Conservation (phyloP, 108 stramenopile genomes). For the Skeletonema menzelii region DNA sequence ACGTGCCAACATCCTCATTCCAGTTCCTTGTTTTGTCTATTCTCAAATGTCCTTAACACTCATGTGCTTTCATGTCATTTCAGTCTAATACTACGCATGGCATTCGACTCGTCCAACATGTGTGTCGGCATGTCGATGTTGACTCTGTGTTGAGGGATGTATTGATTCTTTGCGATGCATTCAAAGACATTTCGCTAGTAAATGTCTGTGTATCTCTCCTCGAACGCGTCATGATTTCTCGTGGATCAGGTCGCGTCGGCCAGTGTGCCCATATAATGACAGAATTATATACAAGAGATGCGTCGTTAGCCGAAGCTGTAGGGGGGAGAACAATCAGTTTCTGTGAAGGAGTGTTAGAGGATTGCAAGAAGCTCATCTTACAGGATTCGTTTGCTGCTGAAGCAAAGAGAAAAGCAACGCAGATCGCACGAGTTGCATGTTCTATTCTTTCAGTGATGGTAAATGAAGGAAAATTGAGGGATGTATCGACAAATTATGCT, state of each 20-base stretch:
- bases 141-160: constrained; percentile 56
- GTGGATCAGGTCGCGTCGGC: constrained; percentile 11
- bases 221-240: constrained; percentile 49
- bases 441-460: constrained; percentile 41
- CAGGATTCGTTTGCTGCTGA: constrained; percentile 1
- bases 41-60: not conserved
- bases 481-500: not conserved
- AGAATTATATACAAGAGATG: constrained; percentile 31
- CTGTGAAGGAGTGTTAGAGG: constrained; percentile 36
- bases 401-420: constrained; percentile 36
- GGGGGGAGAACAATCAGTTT: constrained; percentile 27
- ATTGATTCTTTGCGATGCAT: constrained; percentile 75
- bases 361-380: constrained; percentile 26
- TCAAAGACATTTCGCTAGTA: constrained; percentile 59
- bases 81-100: constrained; percentile 73
- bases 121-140: constrained; percentile 58
- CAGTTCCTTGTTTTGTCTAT: not conserved
- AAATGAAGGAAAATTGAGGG: not conserved
- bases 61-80: not conserved
- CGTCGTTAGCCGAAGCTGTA: constrained; percentile 27
- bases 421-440: constrained; percentile 30
- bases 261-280: constrained; percentile 32
- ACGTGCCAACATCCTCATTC: not conserved
- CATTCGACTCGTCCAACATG: constrained; percentile 60
- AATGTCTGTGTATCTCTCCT: constrained; percentile 60